These are phyloP conservation scores for Torulaspora microellipsoides DNA, from an alignment of 805 yeast species.

Conservation along the genomic window DNA sequence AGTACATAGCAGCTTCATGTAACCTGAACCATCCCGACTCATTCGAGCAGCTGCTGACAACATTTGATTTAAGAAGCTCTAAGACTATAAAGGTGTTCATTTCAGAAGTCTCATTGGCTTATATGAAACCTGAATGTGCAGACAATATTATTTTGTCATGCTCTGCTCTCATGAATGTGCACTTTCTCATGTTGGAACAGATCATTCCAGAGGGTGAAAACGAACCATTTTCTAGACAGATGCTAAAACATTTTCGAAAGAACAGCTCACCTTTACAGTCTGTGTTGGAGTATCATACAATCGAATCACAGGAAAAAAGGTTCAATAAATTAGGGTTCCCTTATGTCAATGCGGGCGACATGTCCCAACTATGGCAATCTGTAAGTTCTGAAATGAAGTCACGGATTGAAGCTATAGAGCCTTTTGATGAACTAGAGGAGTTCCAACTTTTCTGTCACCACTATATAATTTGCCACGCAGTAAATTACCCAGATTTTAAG, in stretches of 20 bases:
- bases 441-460: conserved; percentile 72
- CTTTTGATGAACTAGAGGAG: conserved; percentile 83
- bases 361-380: conserved; percentile 57
- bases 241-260: conserved; percentile 66
- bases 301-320: conserved; percentile 45
- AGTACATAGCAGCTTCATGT: conserved; percentile 50
- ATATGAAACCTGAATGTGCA: conserved; percentile 65
- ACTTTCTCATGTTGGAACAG: conserved; percentile 67
- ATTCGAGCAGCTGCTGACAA: conserved; percentile 30
- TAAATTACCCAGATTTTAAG: conserved; percentile 33
- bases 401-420: conserved; percentile 49
- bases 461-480: conserved; percentile 63
- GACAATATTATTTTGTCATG: conserved; percentile 54
- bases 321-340: conserved; percentile 45
- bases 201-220: conserved; percentile 56
- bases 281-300: conserved; percentile 51
- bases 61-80: conserved; percentile 16
- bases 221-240: conserved; percentile 69
- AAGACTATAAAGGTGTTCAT: conserved; percentile 53
- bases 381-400: conserved; percentile 38
- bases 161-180: conserved; percentile 42
- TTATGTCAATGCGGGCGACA: conserved; percentile 47
- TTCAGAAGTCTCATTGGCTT: conserved; percentile 80
- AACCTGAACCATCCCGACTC: conserved; percentile 48
- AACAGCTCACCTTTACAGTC: conserved; percentile 66